A percentile compares a stretch with the other conserved stretches of the same genome.
Evolutionary conservation across 202 grass and related monocot species (phyloP).

Genomic region (Thinopyrum obtusiflorum): DNA sequence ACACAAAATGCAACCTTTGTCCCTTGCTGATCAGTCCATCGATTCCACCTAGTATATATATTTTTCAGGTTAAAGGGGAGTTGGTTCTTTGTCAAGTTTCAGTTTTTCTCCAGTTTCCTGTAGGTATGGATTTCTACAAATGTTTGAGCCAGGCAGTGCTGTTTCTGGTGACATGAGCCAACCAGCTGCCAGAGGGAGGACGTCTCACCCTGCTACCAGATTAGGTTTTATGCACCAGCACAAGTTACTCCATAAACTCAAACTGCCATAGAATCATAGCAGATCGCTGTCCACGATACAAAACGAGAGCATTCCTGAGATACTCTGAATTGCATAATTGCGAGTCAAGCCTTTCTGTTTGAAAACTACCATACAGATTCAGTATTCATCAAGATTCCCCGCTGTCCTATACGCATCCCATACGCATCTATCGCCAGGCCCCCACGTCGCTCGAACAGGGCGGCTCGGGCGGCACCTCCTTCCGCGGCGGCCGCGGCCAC

Average conservation of each 20-base stretch:
- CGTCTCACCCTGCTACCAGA: slow-evolving; percentile 38
- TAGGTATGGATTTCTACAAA: slow-evolving; percentile 13
- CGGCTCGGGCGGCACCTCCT: no score
- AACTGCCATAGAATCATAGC: not conserved
- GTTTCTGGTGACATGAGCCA: slow-evolving; percentile 17
- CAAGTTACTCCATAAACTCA: slow-evolving; percentile 7
- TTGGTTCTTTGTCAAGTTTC: slow-evolving; percentile 25
- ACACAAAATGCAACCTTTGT: slow-evolving; percentile 46
- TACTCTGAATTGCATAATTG: slow-evolving; percentile 7
- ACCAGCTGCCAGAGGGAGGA: slow-evolving; percentile 26
- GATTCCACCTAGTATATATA: slow-evolving; percentile 18
- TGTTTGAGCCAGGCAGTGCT: not conserved
- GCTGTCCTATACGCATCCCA: no score
- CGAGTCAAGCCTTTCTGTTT: not conserved
- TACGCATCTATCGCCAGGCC: no score
- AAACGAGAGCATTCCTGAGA: not conserved
- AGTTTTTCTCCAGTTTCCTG: slow-evolving; percentile 25
- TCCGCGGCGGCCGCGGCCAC: no score
- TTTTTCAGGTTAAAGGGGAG: slow-evolving; percentile 2
- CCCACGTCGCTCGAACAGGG: no score
- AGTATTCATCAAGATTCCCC: no score
- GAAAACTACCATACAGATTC: not conserved
- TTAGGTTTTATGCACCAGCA: slow-evolving; percentile 31
- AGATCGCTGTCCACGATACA: no score
- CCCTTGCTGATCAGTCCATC: slow-evolving; percentile 18